Conservation (phyloP, 129 eudicot species). For the Pseudognaphalium luteoalbum region DNA sequence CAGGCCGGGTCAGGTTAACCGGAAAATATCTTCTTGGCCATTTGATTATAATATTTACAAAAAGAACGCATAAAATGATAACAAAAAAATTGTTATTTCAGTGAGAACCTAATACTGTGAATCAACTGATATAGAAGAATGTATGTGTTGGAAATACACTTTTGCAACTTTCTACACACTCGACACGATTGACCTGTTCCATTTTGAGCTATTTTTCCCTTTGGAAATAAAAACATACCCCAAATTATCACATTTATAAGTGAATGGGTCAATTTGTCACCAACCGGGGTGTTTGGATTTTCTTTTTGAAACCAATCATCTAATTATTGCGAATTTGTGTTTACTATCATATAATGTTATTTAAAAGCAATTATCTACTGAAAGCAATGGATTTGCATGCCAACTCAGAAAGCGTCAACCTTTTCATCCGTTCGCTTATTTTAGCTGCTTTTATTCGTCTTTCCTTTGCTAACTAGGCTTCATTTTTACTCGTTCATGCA, state of each 20-base stretch:
- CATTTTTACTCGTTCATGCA: conserved; percentile 33
- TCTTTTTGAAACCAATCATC: background rate
- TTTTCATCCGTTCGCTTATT: background rate
- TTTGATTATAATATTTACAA: background rate
- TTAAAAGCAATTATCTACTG: background rate
- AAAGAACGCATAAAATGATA: no score
- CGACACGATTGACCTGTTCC: background rate
- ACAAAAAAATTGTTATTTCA: background rate
- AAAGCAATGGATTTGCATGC: background rate
- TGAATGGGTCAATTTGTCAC: background rate
- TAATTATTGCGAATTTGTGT: background rate
- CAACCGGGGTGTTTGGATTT: background rate
- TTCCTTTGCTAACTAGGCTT: background rate
- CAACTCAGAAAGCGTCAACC: background rate
- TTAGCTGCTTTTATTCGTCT: background rate
- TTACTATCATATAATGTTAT: no score
- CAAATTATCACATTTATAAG: background rate
- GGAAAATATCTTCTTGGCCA: background rate
- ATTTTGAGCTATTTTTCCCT: background rate
- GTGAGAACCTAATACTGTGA: background rate
- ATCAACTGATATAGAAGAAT: background rate
- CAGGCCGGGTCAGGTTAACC: background rate
- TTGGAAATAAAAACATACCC: background rate
- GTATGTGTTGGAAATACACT: background rate
- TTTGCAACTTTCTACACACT: background rate